These are phyloP conservation scores for Lunularia cruciata DNA, from an alignment of 225 moss, liverwort and hornwort genomes.

Conservation along the genomic window DNA sequence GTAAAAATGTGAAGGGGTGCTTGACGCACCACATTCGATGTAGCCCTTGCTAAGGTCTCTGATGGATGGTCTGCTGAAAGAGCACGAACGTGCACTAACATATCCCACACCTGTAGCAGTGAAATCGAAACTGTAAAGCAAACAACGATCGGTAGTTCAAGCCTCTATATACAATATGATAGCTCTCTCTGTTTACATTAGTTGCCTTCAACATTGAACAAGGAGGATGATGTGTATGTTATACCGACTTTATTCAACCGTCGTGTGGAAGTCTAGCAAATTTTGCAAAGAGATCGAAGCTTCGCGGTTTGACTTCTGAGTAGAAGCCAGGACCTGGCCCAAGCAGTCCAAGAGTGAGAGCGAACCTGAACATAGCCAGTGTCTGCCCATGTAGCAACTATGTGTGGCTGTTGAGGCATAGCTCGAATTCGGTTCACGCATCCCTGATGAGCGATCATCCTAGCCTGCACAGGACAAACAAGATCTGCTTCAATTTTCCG, in stretches of 20 bases:
- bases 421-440: constrained; percentile 82
- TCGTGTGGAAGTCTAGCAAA: no score
- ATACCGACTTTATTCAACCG: no score
- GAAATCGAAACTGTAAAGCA: neutral
- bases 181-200: no score
- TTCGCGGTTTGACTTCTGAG: no score
- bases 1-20: constrained; percentile 85
- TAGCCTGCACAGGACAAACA: constrained; percentile 38
- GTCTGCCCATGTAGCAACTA: constrained; percentile 92
- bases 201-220: no score
- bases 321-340: neutral
- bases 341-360: neutral
- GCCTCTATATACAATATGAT: no score
- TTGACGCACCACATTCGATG: constrained; percentile 46
- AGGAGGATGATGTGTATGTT: no score
- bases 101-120: constrained; percentile 76
- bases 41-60: constrained; percentile 6
- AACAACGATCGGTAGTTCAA: neutral
- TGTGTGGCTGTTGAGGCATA: constrained; percentile 90
- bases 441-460: constrained; percentile 86
- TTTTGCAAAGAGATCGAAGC: no score
- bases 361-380: constrained; percentile 92
- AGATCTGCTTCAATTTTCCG: neutral
- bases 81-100: constrained; percentile 75
- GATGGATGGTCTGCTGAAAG: constrained; percentile 53